Base-by-base conservation (phyloP, 176 grass and related monocot genomes). In the Cymbopogon citratus region DNA sequence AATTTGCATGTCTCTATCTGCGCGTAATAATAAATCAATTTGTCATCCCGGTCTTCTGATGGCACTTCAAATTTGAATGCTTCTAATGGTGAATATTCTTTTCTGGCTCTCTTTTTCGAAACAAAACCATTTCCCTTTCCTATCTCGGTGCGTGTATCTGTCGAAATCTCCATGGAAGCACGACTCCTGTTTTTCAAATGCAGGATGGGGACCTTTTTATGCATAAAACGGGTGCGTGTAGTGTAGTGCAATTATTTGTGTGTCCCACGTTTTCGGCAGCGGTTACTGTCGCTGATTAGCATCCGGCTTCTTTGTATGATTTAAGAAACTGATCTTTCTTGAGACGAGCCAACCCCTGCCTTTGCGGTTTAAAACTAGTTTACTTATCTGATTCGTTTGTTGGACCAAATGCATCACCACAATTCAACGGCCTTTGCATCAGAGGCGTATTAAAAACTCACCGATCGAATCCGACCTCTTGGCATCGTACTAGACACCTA, bases 101-200 rank as follows among this genome's bases (percentile, higher is more conserved):
- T 4, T 56, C 4, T 49, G 5, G 18, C 49, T 79, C 65, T 35
- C 27, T 33, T 5, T 2, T 67, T 38, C 1, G 12, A 62, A 27
- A 13, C 12, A 21, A 21, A 36, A 36, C 1, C 7, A 39, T 68
- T 40, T 80, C 8, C 16, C n/a, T 5, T 84, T 23, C 18, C n/a
- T 5, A 80, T 29, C 24, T 25, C 57, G 3, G n/a, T 5, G 57
- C 2, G 4, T 19, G n/a, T 72, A 62, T 59, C 16, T 39, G 48
- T 68, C 62, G 0, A 24, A n/a, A 19, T 67, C 11, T 67, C 69
- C 28, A 46, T 19, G 9, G 8, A 26, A 10, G 51, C 76, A 75
- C 39, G 31, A 35, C 76, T 80, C 9, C 45, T 14, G 27, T 54
- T 79, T 79, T 75, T 75, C 5, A 62, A 84, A 63, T 63, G 69